phyloP scores from a whole-genome alignment of 2,329 filamentous ascomycete species.

The Bipolaris cookei region DNA sequence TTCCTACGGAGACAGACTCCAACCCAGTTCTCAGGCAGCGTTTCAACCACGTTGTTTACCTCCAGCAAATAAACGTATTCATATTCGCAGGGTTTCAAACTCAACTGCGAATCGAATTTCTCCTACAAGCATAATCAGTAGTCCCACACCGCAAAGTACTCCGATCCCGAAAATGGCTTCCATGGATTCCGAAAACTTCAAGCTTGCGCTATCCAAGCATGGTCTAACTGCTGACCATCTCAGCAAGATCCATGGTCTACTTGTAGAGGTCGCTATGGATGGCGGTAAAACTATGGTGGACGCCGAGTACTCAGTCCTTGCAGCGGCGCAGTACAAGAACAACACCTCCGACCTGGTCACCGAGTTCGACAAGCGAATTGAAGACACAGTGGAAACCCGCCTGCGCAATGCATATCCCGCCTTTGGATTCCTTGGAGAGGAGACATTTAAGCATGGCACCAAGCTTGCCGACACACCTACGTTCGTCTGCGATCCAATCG shows the following conservation, averaged over 20 bases:
- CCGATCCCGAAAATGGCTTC: not conserved
- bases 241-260: conserved; percentile 22
- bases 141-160: not conserved
- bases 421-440: conserved; percentile 52
- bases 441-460: conserved; percentile 42
- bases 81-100: not conserved
- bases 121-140: not conserved
- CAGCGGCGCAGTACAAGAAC: conserved; percentile 36
- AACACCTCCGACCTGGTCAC: conserved; percentile 61
- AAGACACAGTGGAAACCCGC: conserved; percentile 56
- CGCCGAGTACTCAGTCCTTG: conserved; percentile 38
- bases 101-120: not conserved
- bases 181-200: conserved; percentile 18
- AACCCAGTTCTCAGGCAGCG: not conserved
- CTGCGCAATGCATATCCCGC: conserved; percentile 55
- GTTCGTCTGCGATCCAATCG: conserved; percentile 49
- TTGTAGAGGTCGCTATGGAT: conserved; percentile 35
- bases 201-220: conserved; percentile 24
- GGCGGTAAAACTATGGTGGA: conserved; percentile 45
- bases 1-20: not conserved
- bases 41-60: not conserved
- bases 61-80: not conserved
- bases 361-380: conserved; percentile 61
- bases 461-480: conserved; percentile 42
- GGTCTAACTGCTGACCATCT: conserved; percentile 21